Percentiles rank a stretch among this genome's conserved stretches.
These are phyloP conservation scores for Stemphylium beticola DNA, from an alignment of 2,329 filamentous ascomycete genomes.

Conservation along the genomic window DNA sequence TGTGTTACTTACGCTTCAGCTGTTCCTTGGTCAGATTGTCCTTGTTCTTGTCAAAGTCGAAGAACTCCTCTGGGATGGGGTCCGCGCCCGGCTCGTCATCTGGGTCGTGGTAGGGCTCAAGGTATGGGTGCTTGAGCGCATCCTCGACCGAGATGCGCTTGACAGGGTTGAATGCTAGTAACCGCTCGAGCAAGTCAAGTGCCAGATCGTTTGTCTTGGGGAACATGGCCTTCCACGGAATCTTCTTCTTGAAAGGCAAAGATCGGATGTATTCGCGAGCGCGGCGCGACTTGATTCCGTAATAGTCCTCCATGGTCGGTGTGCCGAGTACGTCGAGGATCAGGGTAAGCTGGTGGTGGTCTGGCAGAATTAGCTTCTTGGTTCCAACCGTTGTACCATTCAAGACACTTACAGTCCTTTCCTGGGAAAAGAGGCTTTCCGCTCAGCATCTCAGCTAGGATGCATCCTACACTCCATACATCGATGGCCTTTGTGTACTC, in stretches of 20 bases:
- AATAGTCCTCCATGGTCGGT: constrained; percentile 99
- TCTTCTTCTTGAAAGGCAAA: constrained; percentile 99
- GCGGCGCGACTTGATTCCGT: constrained; percentile 97
- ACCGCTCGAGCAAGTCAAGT: constrained; percentile 90
- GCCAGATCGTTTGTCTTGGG: constrained; percentile 98
- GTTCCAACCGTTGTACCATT: neutral
- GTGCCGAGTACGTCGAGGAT: constrained; percentile 97
- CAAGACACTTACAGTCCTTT: constrained; percentile 80
- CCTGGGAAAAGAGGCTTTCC: constrained; percentile 98
- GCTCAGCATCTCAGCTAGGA: constrained; percentile 97
- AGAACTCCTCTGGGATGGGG: constrained; percentile 98
- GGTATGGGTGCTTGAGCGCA: constrained; percentile 94
- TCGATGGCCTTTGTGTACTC: constrained; percentile 99
- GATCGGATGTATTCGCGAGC: constrained; percentile 98
- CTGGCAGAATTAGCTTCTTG: constrained; percentile 53
- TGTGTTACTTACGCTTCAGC: constrained; percentile 73
- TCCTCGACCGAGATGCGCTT: constrained; percentile 99
- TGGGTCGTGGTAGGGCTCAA: constrained; percentile 98
- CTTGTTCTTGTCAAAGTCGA: constrained; percentile 99
- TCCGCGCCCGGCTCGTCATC: constrained; percentile 97
- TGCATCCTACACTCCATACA: constrained; percentile 98
- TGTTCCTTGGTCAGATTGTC: constrained; percentile 98
- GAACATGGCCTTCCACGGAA: constrained; percentile 95
- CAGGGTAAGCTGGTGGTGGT: constrained; percentile 96
- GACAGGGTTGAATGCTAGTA: constrained; percentile 96